These are phyloP conservation scores for Prunus davidiana DNA, from an alignment of 306 rosid species.

Conservation along the genomic window DNA sequence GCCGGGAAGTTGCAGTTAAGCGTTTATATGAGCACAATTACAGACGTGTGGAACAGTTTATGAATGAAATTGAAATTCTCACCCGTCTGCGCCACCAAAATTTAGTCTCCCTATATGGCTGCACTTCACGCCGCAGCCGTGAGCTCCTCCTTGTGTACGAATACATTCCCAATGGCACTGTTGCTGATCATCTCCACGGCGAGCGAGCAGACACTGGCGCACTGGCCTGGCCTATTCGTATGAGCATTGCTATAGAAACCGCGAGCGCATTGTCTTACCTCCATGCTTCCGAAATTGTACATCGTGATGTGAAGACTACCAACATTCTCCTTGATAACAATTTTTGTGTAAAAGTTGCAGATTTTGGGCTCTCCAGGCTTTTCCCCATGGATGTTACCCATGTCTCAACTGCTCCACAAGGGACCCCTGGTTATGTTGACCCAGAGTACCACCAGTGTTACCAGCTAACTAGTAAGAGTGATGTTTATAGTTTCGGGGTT, in stretches of 20 bases:
- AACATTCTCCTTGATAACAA: slow-evolving; percentile 60
- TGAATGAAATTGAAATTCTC: slow-evolving; percentile 60
- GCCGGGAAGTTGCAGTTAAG: slow-evolving; percentile 85
- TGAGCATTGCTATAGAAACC: slow-evolving; percentile 67
- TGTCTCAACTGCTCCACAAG: slow-evolving; percentile 78
- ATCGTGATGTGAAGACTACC: slow-evolving; percentile 72
- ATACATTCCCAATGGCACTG: slow-evolving; percentile 68
- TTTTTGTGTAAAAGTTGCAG: slow-evolving; percentile 65
- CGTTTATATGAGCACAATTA: slow-evolving; percentile 56
- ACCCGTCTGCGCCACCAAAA: slow-evolving; percentile 58
- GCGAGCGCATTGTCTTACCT: slow-evolving; percentile 66
- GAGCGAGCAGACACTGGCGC: slow-evolving; percentile 31
- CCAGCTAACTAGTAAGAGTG: slow-evolving; percentile 69
- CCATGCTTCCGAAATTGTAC: slow-evolving; percentile 71
- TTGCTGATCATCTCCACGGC: slow-evolving; percentile 75
- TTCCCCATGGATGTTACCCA: slow-evolving; percentile 58
- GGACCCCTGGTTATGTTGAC: slow-evolving; percentile 74
- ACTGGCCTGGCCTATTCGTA: slow-evolving; percentile 52
- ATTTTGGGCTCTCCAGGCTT: slow-evolving; percentile 71
- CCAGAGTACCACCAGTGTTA: slow-evolving; percentile 67
- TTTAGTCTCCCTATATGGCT: slow-evolving; percentile 71
- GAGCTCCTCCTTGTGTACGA: slow-evolving; percentile 75
- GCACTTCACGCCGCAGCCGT: slow-evolving; percentile 57
- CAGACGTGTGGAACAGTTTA: slow-evolving; percentile 51
- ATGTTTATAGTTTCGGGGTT: slow-evolving; percentile 76